Evolutionary conservation across 768 basidiomycete genomes (phyloP), one percentile per base, ranked within the genome.

Genomic region (Trametes cinnabarina): DNA sequence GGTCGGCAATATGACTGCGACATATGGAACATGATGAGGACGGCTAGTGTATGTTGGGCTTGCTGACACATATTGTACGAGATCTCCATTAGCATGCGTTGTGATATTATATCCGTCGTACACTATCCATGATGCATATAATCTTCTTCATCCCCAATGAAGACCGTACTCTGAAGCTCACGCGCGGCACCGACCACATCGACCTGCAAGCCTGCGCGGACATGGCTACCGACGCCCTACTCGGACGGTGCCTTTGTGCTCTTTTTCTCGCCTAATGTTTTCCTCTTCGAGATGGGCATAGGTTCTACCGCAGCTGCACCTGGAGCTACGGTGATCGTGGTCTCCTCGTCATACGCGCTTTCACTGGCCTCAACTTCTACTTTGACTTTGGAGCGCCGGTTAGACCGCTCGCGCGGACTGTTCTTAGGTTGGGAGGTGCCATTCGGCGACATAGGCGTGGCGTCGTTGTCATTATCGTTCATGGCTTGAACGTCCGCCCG

Each of bases 1-100:
- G 43, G 55, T 60, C 26, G 62, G 62, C 12, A 63, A 60, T 43
- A n/a, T n/a, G n/a, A n/a, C n/a, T n/a, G n/a, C n/a, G n/a, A n/a
- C n/a, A n/a, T n/a, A n/a, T n/a, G n/a, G 55, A 39, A 52, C 46
- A 51, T 28, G 47, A 12, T 32, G 30, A 32, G 12, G 7, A 12
- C 30, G 6, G 30, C 30, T 12, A 6, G 12, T 12, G 6, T 32
- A 7, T 32, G 30, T 6, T 12, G 41, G 47, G 35, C 47, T 54
- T 17, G 37, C 30, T 48, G 22, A 22, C 19, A 20, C 23, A 25
- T 55, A 37, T 55, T 55, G 51, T 52, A 52, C 19, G 39, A 52
- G 39, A 42, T 30, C 15, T 30, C 22, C 19, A 10, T 20, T 42
- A 22, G 19, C 12, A 42, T 20, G 25, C 39, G 20, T 30, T 30